These are phyloP conservation scores for Chalara sp. DNA, from an alignment of 2,329 filamentous ascomycete species.

Conservation along the genomic window DNA sequence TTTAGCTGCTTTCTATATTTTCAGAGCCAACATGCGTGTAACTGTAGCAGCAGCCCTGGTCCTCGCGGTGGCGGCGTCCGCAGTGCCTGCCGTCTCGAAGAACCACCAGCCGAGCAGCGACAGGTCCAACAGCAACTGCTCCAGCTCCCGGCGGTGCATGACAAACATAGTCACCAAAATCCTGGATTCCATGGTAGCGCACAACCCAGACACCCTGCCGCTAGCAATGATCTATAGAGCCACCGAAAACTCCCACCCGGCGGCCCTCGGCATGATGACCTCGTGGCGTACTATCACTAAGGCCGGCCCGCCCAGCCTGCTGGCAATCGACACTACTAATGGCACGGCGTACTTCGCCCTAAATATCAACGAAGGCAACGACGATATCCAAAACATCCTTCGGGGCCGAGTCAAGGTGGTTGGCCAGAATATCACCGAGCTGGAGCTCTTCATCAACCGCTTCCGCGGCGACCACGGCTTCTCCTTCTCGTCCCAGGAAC, in stretches of 20 bases:
- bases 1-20: slow-evolving; percentile 2
- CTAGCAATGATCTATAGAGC: slow-evolving; percentile 8
- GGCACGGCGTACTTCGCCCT: slow-evolving; percentile 15
- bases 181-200: slow-evolving; percentile 10
- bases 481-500: slow-evolving; percentile 15
- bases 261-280: slow-evolving; percentile 17
- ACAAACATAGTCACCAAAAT: slow-evolving; percentile 9
- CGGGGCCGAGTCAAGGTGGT: slow-evolving; percentile 16
- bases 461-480: slow-evolving; percentile 18
- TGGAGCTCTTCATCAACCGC: slow-evolving; percentile 18
- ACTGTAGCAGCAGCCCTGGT: slow-evolving; percentile 1
- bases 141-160: slow-evolving; percentile 4
- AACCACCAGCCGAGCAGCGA: background rate
- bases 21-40: slow-evolving; percentile 1
- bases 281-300: slow-evolving; percentile 14
- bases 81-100: slow-evolving; percentile 2
- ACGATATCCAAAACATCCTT: slow-evolving; percentile 10
- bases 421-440: slow-evolving; percentile 15
- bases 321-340: slow-evolving; percentile 12
- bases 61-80: slow-evolving; percentile 6
- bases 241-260: slow-evolving; percentile 15
- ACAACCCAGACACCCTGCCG: slow-evolving; percentile 6
- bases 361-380: slow-evolving; percentile 15
- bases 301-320: slow-evolving; percentile 13
- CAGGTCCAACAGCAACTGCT: slow-evolving; percentile 5